These are phyloP conservation scores for Hypsizygus ulmarius DNA, from an alignment of 1,284 basidiomycete genomes.

Conservation along the genomic window DNA sequence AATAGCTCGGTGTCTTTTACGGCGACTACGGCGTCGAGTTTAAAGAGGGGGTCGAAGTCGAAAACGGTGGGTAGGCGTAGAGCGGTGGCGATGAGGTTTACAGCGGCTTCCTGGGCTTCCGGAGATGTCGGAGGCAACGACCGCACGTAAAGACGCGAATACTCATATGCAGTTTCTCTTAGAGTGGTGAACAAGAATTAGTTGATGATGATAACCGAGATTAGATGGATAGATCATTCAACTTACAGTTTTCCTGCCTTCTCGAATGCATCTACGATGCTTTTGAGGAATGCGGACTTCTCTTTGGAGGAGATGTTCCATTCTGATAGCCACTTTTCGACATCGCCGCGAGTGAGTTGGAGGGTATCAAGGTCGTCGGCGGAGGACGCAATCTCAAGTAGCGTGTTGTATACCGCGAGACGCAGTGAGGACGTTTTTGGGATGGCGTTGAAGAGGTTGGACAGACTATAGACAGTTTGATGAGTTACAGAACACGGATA, in stretches of 20 bases:
- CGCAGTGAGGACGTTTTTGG: slow-evolving; percentile 71
- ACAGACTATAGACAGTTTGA: slow-evolving; percentile 51
- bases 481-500: neutral
- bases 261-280: slow-evolving; percentile 62
- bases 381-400: slow-evolving; percentile 64
- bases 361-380: slow-evolving; percentile 72
- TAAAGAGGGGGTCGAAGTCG: slow-evolving; percentile 82
- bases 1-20: slow-evolving; percentile 67
- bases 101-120: slow-evolving; percentile 48
- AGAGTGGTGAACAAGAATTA: slow-evolving; percentile 27
- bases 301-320: slow-evolving; percentile 72
- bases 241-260: slow-evolving; percentile 58
- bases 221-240: slow-evolving; percentile 1
- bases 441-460: slow-evolving; percentile 85
- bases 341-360: slow-evolving; percentile 56
- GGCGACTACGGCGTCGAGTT: slow-evolving; percentile 70
- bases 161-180: slow-evolving; percentile 62
- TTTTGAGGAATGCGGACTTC: slow-evolving; percentile 69
- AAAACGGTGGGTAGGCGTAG: slow-evolving; percentile 71
- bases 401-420: slow-evolving; percentile 60
- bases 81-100: slow-evolving; percentile 64
- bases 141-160: slow-evolving; percentile 58
- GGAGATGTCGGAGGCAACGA: slow-evolving; percentile 55
- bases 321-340: slow-evolving; percentile 75
- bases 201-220: neutral